Percentiles rank a stretch among this genome's conserved stretches.
Conservation (phyloP, 116 monocot species). For the Papilionanthe hybrid region DNA sequence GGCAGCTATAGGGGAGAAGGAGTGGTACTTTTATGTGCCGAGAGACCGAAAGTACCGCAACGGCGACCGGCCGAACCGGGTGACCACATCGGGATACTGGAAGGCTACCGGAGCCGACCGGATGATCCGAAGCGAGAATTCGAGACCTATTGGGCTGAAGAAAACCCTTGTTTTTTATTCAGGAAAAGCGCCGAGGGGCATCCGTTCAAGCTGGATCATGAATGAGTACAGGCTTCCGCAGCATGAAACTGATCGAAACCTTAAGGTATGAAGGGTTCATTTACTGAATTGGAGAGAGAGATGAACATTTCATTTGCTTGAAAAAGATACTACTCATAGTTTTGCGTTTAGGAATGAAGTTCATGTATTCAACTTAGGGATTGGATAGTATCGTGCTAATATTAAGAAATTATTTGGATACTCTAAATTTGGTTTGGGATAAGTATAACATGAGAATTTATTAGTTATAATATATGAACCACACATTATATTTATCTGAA, state of each 20-base stretch:
- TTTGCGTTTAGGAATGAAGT: too few relatives aligned
- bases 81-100: constrained; percentile 34
- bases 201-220: constrained; percentile 27
- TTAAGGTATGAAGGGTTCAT: constrained; percentile 7
- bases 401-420: too few relatives aligned
- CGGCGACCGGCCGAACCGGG: constrained; percentile 33
- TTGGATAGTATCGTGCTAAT: too few relatives aligned
- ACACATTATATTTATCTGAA: too few relatives aligned
- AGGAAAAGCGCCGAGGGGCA: constrained; percentile 22
- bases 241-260: constrained; percentile 3
- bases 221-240: constrained; percentile 21
- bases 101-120: constrained; percentile 39
- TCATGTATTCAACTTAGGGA: too few relatives aligned
- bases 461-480: too few relatives aligned
- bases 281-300: too few relatives aligned
- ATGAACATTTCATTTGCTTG: background rate
- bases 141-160: constrained; percentile 20
- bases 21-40: constrained; percentile 39
- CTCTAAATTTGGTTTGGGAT: too few relatives aligned
- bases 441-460: too few relatives aligned
- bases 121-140: constrained; percentile 10
- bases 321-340: too few relatives aligned
- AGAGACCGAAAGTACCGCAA: constrained; percentile 35
- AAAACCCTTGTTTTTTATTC: constrained; percentile 30
- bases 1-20: constrained; percentile 32